Evolutionary conservation across 2,329 filamentous ascomycete species (phyloP), one percentile per base, ranked within the genome.

Genomic region (Botrytis fragariae): DNA sequence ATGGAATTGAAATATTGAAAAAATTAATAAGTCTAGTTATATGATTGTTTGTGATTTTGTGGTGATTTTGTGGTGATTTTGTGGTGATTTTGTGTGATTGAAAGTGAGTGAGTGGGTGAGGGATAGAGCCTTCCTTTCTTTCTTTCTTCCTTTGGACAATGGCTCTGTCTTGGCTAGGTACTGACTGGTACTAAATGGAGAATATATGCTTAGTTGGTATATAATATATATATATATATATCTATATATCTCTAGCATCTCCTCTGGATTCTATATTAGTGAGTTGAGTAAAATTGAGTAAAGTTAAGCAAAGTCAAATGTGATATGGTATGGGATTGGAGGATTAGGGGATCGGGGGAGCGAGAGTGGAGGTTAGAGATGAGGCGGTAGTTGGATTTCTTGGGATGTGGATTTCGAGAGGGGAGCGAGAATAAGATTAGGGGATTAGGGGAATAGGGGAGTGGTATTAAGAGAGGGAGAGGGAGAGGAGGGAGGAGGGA

Each of bases 1-100:
- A 62, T 62, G 35, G 35, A 62, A 62, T 39, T 62, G 35, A 62
- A 62, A 62, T 57, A 57, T 29, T 57, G n/a, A 62, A n/a, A 25
- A 39, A 51, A 51, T n/a, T n/a, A 61, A 61, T 61, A 61, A 39
- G 20, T 39, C 25, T 62, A 9, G 6, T 39, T 62, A 4, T 4
- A 35, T 2, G n/a, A n/a, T n/a, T n/a, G n/a, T n/a, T n/a, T n/a
- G 18, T 62, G 22, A 37, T 51, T 51, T 51, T n/a, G n/a, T 5
- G 2, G 25, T 51, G 48, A 14, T 3, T 51, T 22, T 22, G 44
- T 22, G 42, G n/a, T n/a, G n/a, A n/a, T n/a, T n/a, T n/a, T n/a
- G n/a, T n/a, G 20, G 16, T 44, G 16, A 18, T 16, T 44, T 14
- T 7, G 45, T 25, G 9, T 45, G 20, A 3, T 22, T 48, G 22